Conservation (phyloP, 306 rosid species). For the Ormosia emarginata region DNA sequence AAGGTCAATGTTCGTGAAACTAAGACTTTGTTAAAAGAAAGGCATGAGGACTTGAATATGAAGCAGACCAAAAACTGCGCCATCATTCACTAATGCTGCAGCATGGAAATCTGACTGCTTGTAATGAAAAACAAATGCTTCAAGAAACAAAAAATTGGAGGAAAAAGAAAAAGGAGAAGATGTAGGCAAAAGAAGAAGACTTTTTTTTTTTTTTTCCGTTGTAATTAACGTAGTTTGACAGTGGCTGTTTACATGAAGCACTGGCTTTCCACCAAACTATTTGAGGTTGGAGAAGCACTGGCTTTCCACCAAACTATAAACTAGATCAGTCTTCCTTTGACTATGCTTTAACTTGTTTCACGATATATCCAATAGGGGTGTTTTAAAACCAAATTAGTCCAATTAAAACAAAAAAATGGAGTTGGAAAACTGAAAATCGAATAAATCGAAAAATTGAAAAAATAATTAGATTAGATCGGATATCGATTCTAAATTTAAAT, state of each 20-base stretch:
- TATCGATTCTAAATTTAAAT: too few species aligned
- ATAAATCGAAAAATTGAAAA: too few species aligned
- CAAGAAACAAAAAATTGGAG: neutral
- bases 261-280: neutral
- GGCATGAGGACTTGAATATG: neutral
- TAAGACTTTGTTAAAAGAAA: neutral
- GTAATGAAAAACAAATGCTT: neutral
- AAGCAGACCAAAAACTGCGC: neutral
- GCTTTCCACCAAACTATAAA: neutral
- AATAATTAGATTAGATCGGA: too few species aligned
- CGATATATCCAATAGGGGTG: neutral
- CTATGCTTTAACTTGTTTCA: neutral
- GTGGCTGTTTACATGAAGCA: neutral
- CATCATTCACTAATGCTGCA: neutral
- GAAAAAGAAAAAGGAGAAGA: neutral
- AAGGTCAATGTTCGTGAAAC: neutral
- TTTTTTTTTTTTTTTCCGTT: neutral
- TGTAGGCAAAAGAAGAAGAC: neutral
- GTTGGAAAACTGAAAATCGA: too few species aligned
- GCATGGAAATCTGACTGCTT: neutral
- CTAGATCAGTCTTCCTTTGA: neutral
- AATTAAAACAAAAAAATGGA: too few species aligned
- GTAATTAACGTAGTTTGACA: constrained; percentile 27
- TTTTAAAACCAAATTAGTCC: too few species aligned
- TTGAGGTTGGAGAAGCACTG: neutral